Evolutionary conservation across 306 rosid species (phyloP).

Genomic region (Glycine latifolia): DNA sequence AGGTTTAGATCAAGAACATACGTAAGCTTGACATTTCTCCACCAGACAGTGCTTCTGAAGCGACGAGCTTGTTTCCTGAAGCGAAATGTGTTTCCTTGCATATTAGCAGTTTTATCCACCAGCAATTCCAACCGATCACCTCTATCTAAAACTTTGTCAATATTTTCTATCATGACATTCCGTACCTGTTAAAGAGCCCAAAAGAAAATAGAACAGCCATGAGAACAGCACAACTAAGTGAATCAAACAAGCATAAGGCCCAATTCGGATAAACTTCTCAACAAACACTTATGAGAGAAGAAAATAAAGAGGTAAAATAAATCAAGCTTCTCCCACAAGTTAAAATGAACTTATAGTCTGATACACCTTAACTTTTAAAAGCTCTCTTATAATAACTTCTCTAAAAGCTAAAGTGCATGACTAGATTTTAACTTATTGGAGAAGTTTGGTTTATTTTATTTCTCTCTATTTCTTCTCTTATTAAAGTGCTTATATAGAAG

Average conservation of each 20-base stretch:
- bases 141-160: constrained; percentile 94
- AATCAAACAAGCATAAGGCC: background rate
- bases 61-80: constrained; percentile 99
- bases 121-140: constrained; percentile 96
- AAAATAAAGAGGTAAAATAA: no score
- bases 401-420: no score
- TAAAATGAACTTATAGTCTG: no score
- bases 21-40: constrained; percentile 98
- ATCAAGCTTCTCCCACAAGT: background rate
- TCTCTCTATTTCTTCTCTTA: no score
- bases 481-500: no score
- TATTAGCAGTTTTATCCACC: constrained; percentile 89
- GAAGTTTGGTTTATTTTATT: no score
- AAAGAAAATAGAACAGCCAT: background rate
- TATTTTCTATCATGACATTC: constrained; percentile 95
- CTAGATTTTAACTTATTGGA: no score
- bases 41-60: constrained; percentile 90
- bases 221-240: background rate
- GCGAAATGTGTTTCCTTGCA: constrained; percentile 96
- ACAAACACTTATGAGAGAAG: background rate
- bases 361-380: no score
- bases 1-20: constrained; percentile 53
- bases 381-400: no score
- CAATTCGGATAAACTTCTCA: background rate
- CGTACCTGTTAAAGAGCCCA: constrained; percentile 64